Conservation (phyloP, 2,329 filamentous ascomycete genomes). For the Aspergillus caelatus region DNA sequence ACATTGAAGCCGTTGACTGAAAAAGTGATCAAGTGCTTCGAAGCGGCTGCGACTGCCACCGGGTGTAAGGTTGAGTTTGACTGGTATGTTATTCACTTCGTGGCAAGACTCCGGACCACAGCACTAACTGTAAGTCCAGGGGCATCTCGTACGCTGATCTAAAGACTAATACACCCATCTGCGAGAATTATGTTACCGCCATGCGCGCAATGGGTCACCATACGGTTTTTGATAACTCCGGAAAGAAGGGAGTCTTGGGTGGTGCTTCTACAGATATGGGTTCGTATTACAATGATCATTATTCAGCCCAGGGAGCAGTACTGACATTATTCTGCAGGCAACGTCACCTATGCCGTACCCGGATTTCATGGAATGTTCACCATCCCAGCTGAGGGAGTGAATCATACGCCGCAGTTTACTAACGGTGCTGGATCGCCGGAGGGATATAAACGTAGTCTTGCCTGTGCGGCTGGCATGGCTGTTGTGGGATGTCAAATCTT, state of each 20-base stretch:
- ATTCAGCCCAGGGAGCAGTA: not conserved
- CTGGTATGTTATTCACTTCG: conserved; percentile 22
- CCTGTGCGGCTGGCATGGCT: conserved; percentile 35
- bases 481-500: conserved; percentile 34
- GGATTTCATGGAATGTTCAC: conserved; percentile 44
- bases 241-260: conserved; percentile 20
- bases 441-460: conserved; percentile 49
- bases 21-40: conserved; percentile 34
- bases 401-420: conserved; percentile 59
- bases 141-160: conserved; percentile 33
- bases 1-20: conserved; percentile 38
- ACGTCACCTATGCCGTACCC: conserved; percentile 49
- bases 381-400: conserved; percentile 50
- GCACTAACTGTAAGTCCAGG: conserved; percentile 19
- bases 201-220: conserved; percentile 34
- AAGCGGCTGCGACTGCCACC: conserved; percentile 35
- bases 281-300: conserved; percentile 8
- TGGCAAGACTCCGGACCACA: not conserved
- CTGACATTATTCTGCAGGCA: conserved; percentile 34
- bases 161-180: conserved; percentile 34
- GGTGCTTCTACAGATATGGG: conserved; percentile 35
- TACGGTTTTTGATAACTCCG: conserved; percentile 23
- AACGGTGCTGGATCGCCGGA: conserved; percentile 53
- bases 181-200: conserved; percentile 31
- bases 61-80: conserved; percentile 34